Conservation (phyloP, 768 basidiomycete species). For the Arthromyces matolae region DNA sequence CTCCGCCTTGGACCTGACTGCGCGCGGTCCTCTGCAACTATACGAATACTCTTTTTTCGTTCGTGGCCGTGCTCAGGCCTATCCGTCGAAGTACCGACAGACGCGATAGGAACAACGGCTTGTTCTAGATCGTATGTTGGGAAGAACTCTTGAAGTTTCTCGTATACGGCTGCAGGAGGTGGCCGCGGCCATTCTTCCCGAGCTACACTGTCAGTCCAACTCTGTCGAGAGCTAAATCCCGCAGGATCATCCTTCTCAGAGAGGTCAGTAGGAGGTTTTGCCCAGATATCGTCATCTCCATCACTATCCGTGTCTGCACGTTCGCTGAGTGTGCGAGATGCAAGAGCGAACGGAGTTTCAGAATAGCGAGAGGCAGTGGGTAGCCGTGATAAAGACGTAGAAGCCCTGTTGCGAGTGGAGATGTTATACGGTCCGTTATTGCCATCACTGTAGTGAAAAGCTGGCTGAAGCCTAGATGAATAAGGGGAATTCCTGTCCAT, state of each 20-base stretch:
- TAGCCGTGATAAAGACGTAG: not conserved
- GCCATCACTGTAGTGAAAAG: slow-evolving; percentile 1
- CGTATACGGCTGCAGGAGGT: slow-evolving; percentile 72
- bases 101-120: slow-evolving; percentile 63
- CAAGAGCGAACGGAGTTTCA: not conserved
- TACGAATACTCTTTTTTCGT: slow-evolving; percentile 68
- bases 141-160: slow-evolving; percentile 81
- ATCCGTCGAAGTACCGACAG: slow-evolving; percentile 35
- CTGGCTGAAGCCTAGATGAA: slow-evolving; percentile 17
- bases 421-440: slow-evolving; percentile 6
- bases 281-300: slow-evolving; percentile 26
- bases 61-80: slow-evolving; percentile 8
- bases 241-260: slow-evolving; percentile 1
- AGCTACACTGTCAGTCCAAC: not conserved
- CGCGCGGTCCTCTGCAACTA: slow-evolving; percentile 69
- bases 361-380: not conserved
- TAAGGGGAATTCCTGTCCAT: slow-evolving; percentile 10
- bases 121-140: slow-evolving; percentile 86
- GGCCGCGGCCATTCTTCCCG: slow-evolving; percentile 51
- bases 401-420: not conserved
- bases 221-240: slow-evolving; percentile 5
- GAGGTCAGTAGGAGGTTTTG: slow-evolving; percentile 27
- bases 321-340: not conserved
- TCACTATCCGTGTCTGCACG: slow-evolving; percentile 13
- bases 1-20: slow-evolving; percentile 37